These are phyloP conservation scores for Thozetella sp. DNA, from an alignment of 495 filamentous ascomycete species.

Conservation along the genomic window DNA sequence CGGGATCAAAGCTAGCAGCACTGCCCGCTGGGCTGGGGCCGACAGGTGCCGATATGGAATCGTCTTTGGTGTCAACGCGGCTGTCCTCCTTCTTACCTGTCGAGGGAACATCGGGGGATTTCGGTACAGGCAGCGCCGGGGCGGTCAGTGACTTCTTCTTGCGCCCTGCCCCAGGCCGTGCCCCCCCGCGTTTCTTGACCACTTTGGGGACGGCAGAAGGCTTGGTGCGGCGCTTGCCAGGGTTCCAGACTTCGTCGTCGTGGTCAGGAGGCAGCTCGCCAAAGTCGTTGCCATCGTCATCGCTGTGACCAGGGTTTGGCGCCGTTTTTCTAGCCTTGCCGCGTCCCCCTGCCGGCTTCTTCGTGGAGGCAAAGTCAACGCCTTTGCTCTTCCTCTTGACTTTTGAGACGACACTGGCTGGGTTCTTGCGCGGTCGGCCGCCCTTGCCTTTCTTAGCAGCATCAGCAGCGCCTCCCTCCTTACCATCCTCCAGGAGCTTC, in stretches of 20 bases:
- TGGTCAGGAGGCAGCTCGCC: conserved; percentile 4
- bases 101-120: background rate
- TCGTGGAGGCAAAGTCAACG: conserved; percentile 4
- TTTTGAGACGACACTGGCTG: conserved; percentile 21
- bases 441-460: conserved; percentile 18
- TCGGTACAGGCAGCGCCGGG: background rate
- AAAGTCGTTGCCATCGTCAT: conserved; percentile 15
- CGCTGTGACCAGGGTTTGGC: background rate
- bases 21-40: background rate
- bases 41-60: background rate
- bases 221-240: background rate
- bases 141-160: conserved; percentile 19
- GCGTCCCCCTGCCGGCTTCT: background rate
- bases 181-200: conserved; percentile 28
- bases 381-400: conserved; percentile 15
- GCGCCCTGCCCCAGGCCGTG: conserved; percentile 24
- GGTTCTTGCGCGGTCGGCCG: conserved; percentile 9
- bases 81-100: background rate
- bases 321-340: background rate
- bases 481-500: conserved; percentile 46
- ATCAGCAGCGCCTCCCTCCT: conserved; percentile 19
- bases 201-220: background rate
- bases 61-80: background rate
- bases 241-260: conserved; percentile 21
- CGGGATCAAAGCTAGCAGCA: background rate